These are phyloP conservation scores for Panellus pusillus DNA, from an alignment of 768 basidiomycete species.

Conservation along the genomic window DNA sequence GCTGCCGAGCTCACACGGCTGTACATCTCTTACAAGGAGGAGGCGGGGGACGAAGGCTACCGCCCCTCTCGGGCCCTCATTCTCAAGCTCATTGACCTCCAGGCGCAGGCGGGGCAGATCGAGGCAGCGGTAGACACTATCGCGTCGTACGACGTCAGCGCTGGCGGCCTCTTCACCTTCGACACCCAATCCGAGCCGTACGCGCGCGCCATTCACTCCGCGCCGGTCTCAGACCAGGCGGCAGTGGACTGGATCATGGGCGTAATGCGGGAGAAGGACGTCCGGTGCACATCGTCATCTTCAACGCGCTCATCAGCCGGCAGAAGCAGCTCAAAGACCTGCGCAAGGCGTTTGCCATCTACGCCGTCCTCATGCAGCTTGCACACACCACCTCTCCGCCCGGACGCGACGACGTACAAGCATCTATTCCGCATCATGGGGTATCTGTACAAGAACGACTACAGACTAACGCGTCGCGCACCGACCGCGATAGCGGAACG, in stretches of 20 bases:
- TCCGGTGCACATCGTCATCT: constrained; percentile 40
- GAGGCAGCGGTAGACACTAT: constrained; percentile 31
- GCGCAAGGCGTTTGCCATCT: constrained; percentile 43
- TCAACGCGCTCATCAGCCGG: constrained; percentile 49
- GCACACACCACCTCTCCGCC: constrained; percentile 32
- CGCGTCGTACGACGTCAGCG: constrained; percentile 21
- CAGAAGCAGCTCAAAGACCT: constrained; percentile 34
- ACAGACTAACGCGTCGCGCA: constrained; percentile 21
- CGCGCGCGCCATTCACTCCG: constrained; percentile 36
- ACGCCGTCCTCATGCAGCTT: constrained; percentile 37
- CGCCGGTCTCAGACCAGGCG: constrained; percentile 27
- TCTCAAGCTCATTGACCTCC: constrained; percentile 37
- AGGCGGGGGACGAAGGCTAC: constrained; percentile 15
- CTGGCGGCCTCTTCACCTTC: constrained; percentile 7
- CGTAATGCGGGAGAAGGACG: constrained; percentile 38
- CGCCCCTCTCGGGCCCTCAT: constrained; percentile 34
- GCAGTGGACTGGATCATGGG: constrained; percentile 38
- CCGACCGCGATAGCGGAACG: constrained; percentile 13
- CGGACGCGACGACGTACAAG: constrained; percentile 46
- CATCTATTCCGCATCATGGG: constrained; percentile 38
- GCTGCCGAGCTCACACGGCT: constrained; percentile 22
- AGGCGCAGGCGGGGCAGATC: constrained; percentile 32
- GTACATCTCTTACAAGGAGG: constrained; percentile 24
- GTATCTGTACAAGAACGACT: constrained; percentile 19
- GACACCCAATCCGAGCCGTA: constrained; percentile 30